Percentiles rank a stretch among this genome's conserved stretches.
Conservation (phyloP, 345 rosid genomes). For the Alliaria petiolata region DNA sequence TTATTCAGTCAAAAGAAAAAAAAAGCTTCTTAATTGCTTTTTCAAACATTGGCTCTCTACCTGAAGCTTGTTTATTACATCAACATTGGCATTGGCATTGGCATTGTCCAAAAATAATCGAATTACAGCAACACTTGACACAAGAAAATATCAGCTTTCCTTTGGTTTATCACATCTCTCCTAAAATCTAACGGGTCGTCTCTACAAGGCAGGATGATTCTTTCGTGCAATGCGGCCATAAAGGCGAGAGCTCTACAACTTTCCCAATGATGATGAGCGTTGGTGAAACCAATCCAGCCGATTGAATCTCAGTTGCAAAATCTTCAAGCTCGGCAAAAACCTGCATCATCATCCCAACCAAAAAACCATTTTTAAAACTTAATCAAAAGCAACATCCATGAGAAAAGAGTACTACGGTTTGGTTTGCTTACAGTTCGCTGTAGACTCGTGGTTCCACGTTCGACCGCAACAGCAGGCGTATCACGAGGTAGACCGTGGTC, state of each 20-base stretch:
- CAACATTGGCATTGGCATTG: too few relatives aligned
- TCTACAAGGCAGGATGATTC: slow-evolving; percentile 42
- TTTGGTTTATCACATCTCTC: too few relatives aligned
- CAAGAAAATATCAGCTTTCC: slow-evolving; percentile 3
- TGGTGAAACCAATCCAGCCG: slow-evolving; percentile 66
- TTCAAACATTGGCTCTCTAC: background rate
- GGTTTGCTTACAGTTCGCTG: slow-evolving; percentile 69
- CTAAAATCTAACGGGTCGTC: slow-evolving; percentile 29
- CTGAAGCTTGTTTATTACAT: background rate
- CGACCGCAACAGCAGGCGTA: slow-evolving; percentile 92
- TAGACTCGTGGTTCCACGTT: slow-evolving; percentile 79
- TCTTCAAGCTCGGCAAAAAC: slow-evolving; percentile 78
- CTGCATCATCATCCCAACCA: slow-evolving; percentile 36
- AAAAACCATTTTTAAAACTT: background rate
- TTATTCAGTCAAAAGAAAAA: background rate
- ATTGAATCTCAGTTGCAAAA: slow-evolving; percentile 59
- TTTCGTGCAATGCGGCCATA: slow-evolving; percentile 53
- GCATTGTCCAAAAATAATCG: background rate
- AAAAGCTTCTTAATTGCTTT: background rate
- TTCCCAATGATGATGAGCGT: slow-evolving; percentile 82
- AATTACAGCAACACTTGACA: background rate
- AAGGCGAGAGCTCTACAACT: slow-evolving; percentile 86
- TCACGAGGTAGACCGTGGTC: slow-evolving; percentile 71
- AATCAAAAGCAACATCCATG: background rate
- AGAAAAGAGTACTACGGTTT: background rate